phyloP scores from a whole-genome alignment of 1,139 yeast species.

The Suhomyces kunorum region DNA sequence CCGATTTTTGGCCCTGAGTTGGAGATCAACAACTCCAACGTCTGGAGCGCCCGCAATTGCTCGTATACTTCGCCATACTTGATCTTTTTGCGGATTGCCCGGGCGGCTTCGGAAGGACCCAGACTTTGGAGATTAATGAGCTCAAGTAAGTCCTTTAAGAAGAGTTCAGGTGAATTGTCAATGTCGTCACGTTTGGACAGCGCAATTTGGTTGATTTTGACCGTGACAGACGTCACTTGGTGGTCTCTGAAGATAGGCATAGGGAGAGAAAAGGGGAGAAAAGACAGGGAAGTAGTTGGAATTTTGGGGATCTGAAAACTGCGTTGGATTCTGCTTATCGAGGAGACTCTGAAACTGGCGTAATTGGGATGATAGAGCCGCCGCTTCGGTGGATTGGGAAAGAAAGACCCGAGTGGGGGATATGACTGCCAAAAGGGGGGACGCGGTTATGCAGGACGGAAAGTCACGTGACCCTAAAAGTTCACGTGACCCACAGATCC shows the following conservation, averaged over 20 bases:
- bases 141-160: constrained; percentile 40
- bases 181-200: constrained; percentile 36
- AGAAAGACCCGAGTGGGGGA: no score
- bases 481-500: neutral
- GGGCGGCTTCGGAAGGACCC: constrained; percentile 79
- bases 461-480: no score
- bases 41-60: constrained; percentile 64
- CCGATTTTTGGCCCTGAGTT: constrained; percentile 63
- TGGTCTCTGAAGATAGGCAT: constrained; percentile 54
- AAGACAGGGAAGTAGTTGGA: neutral
- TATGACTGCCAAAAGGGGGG: neutral
- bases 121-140: constrained; percentile 40
- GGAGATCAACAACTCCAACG: constrained; percentile 73
- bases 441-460: no score
- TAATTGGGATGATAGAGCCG: no score
- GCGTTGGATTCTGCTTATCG: no score
- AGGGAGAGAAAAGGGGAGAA: neutral
- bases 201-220: constrained; percentile 48
- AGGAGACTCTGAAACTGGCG: no score
- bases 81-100: constrained; percentile 83
- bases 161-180: constrained; percentile 34
- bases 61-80: constrained; percentile 74
- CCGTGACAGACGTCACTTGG: constrained; percentile 57
- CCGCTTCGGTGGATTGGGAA: no score
- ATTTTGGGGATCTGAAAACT: neutral